Evolutionary conservation across 2,329 filamentous ascomycete species (phyloP), one percentile per base, ranked within the genome.

Genomic region (Apiospora phragmitis): DNA sequence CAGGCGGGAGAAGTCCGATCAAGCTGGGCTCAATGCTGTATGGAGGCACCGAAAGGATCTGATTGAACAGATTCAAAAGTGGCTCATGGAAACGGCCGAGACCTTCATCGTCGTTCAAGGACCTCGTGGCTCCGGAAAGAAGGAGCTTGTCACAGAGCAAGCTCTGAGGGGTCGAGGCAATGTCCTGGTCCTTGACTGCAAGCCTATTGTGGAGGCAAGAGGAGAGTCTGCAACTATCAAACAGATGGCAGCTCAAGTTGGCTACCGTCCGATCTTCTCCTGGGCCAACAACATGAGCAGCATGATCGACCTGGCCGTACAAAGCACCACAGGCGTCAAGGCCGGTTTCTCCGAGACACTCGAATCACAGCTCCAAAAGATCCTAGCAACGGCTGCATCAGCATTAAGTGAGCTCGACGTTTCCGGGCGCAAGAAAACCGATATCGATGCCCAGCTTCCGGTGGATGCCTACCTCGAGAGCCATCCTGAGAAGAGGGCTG

Each of bases 261-360:
- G 96, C 11, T 98, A 98, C 79, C 88, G 93, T 11, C 96, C 96
- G 0, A 90, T 99, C 0, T 99, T 99, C 80, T 97, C 94, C 0
- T 98, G 95, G 93, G 93, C 97, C 83, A 98, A 98, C 81, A 97
- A 91, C 77, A 90, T 98, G 74, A 97, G 93, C 81, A 97, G 94
- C 79, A 89, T 98, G 82, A 86, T 97, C 73, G 96, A 98, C 76
- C 88, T 98, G 47, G 96, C 95, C 29, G 94, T 96, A 1, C 95
- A 98, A 80, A 93, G 95, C 75, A 96, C 96, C 16, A 97, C 95
- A 26, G 95, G 95, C 16, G 93, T 97, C 71, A 98, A 98, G 82
- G 93, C 94, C 7, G 95, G 95, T 9, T 97, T 98, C 79, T 97
- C 94, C 0, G 95, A 98, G 79, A 98, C 94, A 0, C 84, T 98